Base-by-base conservation (phyloP, 2,329 filamentous ascomycete genomes). In the Dothideomycetidae sp. region DNA sequence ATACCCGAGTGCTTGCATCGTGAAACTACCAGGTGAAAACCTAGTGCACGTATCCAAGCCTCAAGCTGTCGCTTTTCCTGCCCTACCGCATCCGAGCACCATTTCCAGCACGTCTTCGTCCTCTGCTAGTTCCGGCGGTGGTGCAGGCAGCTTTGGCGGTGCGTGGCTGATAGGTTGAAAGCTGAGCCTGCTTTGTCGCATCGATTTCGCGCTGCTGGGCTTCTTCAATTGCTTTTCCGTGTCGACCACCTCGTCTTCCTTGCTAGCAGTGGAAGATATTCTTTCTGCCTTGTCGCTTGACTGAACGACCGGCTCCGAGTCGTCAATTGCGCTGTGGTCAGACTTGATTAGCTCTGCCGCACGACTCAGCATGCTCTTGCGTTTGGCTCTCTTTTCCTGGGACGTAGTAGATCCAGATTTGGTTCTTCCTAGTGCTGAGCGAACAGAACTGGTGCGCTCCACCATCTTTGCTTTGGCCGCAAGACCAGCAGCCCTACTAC, bases 51-150 rank as follows among this genome's bases (percentile, higher is more conserved):
- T 26, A n/a, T 26, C 21, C 21, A 7, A n/a, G n/a, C n/a, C 21
- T 26, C n/a, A 26, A 26, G 21, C 21, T 7, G 7, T n/a, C n/a
- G 7, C 21, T 14, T 30, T 32, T 11, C 14, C 36, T 19, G 36
- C 36, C 3, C 28, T 15, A 4, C 36, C 36, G 18, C 19, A 16
- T 17, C 31, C 31, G 10, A 38, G 19, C 15, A 38, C 36, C 36
- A 38, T 38, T 19, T 38, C 36, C 10, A 38, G 36, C 3, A 38
- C 36, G 33, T 38, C 36, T 4, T 31, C 36, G 18, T 33, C 36
- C 5, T 38, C 36, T 7, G 28, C 29, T 7, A 38, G 19, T 12
- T 14, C 36, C 14, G 30, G 17, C 12, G 36, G 36, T 14, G 28
- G 17, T 4, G 29, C 16, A 31, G 29, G 17, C 10, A 18, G 11